A percentile compares a stretch with the other conserved stretches of the same genome.
phyloP scores from a whole-genome alignment of 1,139 yeast species.

The Magnusiomyces fungicola region DNA sequence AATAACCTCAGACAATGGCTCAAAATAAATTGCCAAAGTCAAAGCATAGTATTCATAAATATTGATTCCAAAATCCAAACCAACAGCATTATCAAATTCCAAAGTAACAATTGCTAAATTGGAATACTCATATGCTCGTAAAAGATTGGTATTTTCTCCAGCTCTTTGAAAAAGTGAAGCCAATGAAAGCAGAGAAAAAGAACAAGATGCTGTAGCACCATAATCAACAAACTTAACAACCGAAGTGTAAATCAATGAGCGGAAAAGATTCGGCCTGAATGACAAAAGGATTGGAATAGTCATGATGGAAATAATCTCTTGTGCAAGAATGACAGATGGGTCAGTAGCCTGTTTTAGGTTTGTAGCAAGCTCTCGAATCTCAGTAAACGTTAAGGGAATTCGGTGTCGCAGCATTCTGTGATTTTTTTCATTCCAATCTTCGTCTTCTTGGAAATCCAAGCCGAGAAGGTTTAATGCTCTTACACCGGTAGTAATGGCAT shows the following conservation, averaged over 20 bases:
- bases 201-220: constrained; percentile 32
- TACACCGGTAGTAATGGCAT: constrained; percentile 31
- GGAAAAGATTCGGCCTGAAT: constrained; percentile 22
- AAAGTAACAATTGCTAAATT: constrained; percentile 39
- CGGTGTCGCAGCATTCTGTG: constrained; percentile 28
- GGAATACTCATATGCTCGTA: constrained; percentile 37
- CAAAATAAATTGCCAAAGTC: constrained; percentile 41
- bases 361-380: constrained; percentile 36
- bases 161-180: constrained; percentile 31
- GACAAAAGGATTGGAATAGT: constrained; percentile 30
- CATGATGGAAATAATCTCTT: constrained; percentile 41
- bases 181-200: constrained; percentile 30
- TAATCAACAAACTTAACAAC: constrained; percentile 29
- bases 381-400: constrained; percentile 40
- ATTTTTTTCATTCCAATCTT: constrained; percentile 29
- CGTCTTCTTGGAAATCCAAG: constrained; percentile 32
- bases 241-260: constrained; percentile 28
- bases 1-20: constrained; percentile 38
- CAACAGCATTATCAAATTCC: constrained; percentile 34
- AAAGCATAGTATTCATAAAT: constrained; percentile 42
- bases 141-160: constrained; percentile 34
- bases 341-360: constrained; percentile 29
- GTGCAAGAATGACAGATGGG: constrained; percentile 33
- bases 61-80: constrained; percentile 36
- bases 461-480: constrained; percentile 23